phyloP scores from a whole-genome alignment of 2,329 filamentous ascomycete genomes.

The Tolypocladium inflatum region DNA sequence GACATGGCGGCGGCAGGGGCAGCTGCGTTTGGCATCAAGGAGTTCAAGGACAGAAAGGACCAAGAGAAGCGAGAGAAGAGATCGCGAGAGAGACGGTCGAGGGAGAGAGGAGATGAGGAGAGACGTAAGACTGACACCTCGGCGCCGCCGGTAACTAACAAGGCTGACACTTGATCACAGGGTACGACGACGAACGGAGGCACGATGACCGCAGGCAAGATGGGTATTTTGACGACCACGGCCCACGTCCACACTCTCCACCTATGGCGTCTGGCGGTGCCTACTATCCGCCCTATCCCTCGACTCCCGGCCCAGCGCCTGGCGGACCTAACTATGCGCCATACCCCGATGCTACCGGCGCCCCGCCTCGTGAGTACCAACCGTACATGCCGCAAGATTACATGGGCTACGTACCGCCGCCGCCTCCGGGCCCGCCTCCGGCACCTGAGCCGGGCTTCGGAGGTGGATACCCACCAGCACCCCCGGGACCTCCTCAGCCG shows the following conservation, averaged over 20 bases:
- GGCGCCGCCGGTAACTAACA: neutral
- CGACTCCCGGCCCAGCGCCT: conserved; percentile 13
- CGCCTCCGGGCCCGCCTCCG: conserved; percentile 22
- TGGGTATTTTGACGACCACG: conserved; percentile 24
- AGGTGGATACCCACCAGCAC: conserved; percentile 13
- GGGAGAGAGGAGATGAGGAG: conserved; percentile 16
- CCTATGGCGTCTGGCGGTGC: conserved; percentile 42
- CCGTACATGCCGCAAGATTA: conserved; percentile 35
- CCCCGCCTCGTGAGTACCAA: conserved; percentile 22
- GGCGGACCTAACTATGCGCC: conserved; percentile 7
- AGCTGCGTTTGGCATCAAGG: conserved; percentile 53
- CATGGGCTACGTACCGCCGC: conserved; percentile 28
- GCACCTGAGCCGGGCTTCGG: conserved; percentile 5
- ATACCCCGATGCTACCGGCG: conserved; percentile 17
- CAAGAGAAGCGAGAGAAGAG: conserved; percentile 26
- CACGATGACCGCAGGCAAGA: conserved; percentile 22
- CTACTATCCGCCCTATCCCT: conserved; percentile 34
- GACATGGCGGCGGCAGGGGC: conserved; percentile 49
- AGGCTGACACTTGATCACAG: conserved; percentile 11
- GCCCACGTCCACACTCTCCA: conserved; percentile 32
- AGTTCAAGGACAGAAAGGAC: conserved; percentile 42
- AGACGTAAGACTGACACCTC: conserved; percentile 16
- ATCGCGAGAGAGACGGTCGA: conserved; percentile 23
- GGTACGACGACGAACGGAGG: conserved; percentile 24
- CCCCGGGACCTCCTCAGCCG: conserved; percentile 8